Base-by-base conservation (phyloP, 2,329 filamentous ascomycete genomes). In the Colletotrichum spinosum region DNA sequence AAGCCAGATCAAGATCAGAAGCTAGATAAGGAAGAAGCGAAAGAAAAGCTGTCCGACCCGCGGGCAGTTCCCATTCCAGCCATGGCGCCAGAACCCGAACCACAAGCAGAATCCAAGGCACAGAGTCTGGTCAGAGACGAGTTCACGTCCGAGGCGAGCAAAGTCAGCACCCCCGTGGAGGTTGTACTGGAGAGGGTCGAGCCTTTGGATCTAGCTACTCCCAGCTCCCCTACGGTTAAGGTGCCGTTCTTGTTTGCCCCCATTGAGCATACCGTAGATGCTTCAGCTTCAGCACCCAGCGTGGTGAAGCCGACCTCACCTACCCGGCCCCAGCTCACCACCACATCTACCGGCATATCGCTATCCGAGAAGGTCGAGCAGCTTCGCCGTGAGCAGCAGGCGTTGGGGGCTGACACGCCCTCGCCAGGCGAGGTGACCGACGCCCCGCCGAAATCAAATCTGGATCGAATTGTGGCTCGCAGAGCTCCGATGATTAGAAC, bases 401-500 rank as follows among this genome's bases (percentile, higher is more conserved):
- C 76, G 3, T 69, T 72, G 46, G 70, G 73, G 5, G 69, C 70
- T 8, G 79, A 82, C 55, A 70, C 69, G n/a, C 70, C 65, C 2
- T 69, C 61, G 15, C 65, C 12, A 61, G 70, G 15, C 51, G 71
- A 44, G 60, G 62, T 46, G 11, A 60, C 65, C 12, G 73, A 74
- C 33, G 45, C 45, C 11, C 65, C 75, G 56, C 46, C 70, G 12
- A 73, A 71, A 38, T 54, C 70, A 35, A 68, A 67, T 12, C 60
- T 71, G 3, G 80, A 83, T 10, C 77, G 77, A n/a, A 72, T 72
- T 7, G 66, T 79, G 38, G 75, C 80, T 37, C 81, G 86, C 68
- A 84, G 80, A 69, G 74, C 79, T 35, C 85, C 86, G 4, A 81
- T 88, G 71, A 73, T 83, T 51, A 82, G 86, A 52, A 79, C 86